Conservation (phyloP, 768 basidiomycete genomes). For the Psilocybe subaeruginosa region DNA sequence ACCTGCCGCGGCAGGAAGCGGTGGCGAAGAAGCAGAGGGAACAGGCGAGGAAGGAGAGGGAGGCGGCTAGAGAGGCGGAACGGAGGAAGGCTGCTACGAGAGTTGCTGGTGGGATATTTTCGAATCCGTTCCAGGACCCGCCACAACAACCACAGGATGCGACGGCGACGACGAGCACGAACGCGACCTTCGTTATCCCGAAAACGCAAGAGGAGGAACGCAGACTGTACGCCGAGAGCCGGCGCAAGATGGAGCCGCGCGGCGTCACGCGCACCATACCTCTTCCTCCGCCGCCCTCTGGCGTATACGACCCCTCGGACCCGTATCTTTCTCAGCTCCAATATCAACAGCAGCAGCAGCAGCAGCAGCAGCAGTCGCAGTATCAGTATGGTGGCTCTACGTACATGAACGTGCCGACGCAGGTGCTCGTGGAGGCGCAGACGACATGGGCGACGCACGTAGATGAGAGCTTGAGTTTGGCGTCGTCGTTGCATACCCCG, state of each 20-base stretch:
- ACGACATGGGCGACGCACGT: neutral
- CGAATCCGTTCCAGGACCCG: slow-evolving; percentile 3
- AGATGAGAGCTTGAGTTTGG: neutral
- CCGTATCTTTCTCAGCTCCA: neutral
- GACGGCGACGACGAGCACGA: neutral
- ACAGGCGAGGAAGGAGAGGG: slow-evolving; percentile 15
- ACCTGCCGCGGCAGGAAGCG: slow-evolving; percentile 41
- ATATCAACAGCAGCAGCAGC: neutral
- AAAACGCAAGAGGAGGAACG: slow-evolving; percentile 21
- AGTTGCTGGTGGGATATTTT: neutral
- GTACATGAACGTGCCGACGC: neutral
- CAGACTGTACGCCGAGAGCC: slow-evolving; percentile 12
- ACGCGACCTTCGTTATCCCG: neutral
- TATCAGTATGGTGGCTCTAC: neutral
- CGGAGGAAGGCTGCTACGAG: slow-evolving; percentile 11
- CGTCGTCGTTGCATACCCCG: neutral
- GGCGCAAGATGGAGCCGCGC: slow-evolving; percentile 19
- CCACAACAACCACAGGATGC: neutral
- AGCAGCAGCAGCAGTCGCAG: neutral
- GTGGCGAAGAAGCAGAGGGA: neutral
- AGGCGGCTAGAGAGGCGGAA: slow-evolving; percentile 18
- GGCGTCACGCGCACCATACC: slow-evolving; percentile 8
- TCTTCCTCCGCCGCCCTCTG: neutral
- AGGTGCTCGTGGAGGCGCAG: neutral
- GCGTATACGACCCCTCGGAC: neutral